These are phyloP conservation scores for Microcyclospora pomicola DNA, from an alignment of 2,329 filamentous ascomycete genomes.

Conservation along the genomic window DNA sequence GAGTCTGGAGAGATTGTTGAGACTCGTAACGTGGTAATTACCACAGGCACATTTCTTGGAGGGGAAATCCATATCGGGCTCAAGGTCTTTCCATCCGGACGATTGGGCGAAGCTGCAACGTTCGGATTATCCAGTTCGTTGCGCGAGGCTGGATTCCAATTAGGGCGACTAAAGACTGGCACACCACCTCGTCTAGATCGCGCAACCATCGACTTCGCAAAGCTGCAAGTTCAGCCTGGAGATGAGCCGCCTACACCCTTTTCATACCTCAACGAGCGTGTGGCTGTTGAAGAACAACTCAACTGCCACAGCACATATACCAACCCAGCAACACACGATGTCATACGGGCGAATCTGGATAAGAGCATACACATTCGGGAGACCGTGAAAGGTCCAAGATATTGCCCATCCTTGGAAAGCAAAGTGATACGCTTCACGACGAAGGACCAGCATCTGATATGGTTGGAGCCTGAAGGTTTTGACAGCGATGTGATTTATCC, in stretches of 20 bases:
- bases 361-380: slow-evolving; percentile 95
- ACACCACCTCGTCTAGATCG: slow-evolving; percentile 79
- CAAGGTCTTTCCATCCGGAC: slow-evolving; percentile 68
- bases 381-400: slow-evolving; percentile 83
- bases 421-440: slow-evolving; percentile 82
- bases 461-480: slow-evolving; percentile 94
- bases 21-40: slow-evolving; percentile 76
- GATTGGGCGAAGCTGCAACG: slow-evolving; percentile 88
- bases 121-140: slow-evolving; percentile 86
- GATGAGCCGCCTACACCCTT: slow-evolving; percentile 82
- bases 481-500: slow-evolving; percentile 83
- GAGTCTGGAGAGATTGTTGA: slow-evolving; percentile 77
- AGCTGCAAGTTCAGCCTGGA: slow-evolving; percentile 59
- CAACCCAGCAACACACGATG: slow-evolving; percentile 65
- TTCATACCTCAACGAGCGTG: slow-evolving; percentile 70
- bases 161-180: slow-evolving; percentile 88
- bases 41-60: slow-evolving; percentile 87
- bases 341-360: slow-evolving; percentile 80
- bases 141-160: slow-evolving; percentile 70
- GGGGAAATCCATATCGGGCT: slow-evolving; percentile 92
- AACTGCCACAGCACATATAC: slow-evolving; percentile 81
- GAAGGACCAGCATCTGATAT: slow-evolving; percentile 73
- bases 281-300: slow-evolving; percentile 69
- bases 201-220: slow-evolving; percentile 64
- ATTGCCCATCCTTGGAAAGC: slow-evolving; percentile 89